A percentile compares a stretch with the other conserved stretches of the same genome.
Conservation (phyloP, 805 yeast genomes). For the Brettanomyces nanus region DNA sequence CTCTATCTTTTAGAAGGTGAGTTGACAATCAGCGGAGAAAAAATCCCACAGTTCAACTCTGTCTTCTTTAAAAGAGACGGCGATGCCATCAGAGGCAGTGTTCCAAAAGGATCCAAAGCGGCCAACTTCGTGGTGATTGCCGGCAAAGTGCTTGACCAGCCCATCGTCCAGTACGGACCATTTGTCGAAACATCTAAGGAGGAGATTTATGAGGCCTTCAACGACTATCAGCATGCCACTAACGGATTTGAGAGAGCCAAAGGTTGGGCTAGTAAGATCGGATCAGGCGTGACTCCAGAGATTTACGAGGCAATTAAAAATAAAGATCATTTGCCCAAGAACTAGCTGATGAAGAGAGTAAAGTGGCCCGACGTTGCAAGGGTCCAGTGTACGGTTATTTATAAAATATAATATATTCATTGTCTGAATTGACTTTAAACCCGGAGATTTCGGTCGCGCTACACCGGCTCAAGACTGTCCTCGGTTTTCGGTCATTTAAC, state of each 20-base stretch:
- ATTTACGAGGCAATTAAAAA: conserved; percentile 9
- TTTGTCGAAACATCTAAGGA: conserved; percentile 71
- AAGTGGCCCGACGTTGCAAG: too few species aligned
- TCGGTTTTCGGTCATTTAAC: too few species aligned
- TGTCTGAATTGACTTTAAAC: too few species aligned
- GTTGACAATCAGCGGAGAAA: conserved; percentile 34
- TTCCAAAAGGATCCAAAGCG: conserved; percentile 35
- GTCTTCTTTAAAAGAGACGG: conserved; percentile 69
- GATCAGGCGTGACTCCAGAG: conserved; percentile 24
- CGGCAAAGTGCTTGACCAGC: conserved; percentile 67
- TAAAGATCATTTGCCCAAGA: too few species aligned
- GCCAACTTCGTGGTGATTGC: conserved; percentile 69
- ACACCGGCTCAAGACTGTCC: too few species aligned
- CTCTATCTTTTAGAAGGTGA: conserved; percentile 60
- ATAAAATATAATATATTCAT: too few species aligned
- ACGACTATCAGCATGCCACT: conserved; percentile 58
- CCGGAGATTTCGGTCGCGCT: too few species aligned
- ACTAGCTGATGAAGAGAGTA: too few species aligned
- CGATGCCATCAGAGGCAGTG: conserved; percentile 45
- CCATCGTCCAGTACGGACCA: conserved; percentile 82
- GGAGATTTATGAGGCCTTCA: conserved; percentile 59
- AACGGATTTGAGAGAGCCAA: conserved; percentile 66
- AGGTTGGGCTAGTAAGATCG: conserved; percentile 45
- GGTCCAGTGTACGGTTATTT: too few species aligned
- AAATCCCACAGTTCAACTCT: conserved; percentile 37